Evolutionary conservation across 139 green algal genomes (phyloP).

Genomic region (Haematococcus lacustris): DNA sequence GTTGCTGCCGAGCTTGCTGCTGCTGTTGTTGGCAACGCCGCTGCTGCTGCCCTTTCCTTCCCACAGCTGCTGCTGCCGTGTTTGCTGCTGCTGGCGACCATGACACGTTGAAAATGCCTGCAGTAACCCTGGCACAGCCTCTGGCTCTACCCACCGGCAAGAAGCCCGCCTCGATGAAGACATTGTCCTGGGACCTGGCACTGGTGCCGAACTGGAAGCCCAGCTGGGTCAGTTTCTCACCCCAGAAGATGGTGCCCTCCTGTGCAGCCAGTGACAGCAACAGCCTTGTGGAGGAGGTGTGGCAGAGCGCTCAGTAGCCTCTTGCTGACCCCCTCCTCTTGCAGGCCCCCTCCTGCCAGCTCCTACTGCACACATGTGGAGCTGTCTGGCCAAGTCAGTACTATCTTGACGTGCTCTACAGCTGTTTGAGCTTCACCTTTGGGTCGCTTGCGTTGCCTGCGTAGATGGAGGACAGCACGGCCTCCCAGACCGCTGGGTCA

Average conservation of each 20-base stretch:
- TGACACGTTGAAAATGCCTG: not conserved
- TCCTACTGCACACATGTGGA: no score
- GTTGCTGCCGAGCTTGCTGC: not conserved
- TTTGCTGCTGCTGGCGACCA: not conserved
- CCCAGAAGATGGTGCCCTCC: not conserved
- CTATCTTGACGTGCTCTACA: no score
- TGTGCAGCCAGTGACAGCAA: not conserved
- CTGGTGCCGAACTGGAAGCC: conserved; percentile 5
- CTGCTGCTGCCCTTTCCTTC: not conserved
- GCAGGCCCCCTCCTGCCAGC: no score
- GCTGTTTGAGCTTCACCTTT: no score
- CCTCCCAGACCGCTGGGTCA: not conserved
- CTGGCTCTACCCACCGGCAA: not conserved
- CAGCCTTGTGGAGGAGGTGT: not conserved
- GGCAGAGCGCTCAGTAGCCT: no score
- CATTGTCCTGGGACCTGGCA: not conserved
- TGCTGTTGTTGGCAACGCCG: not conserved
- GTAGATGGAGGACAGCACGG: not conserved
- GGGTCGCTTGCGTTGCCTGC: not conserved
- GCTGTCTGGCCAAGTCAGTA: no score
- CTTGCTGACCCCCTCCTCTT: no score
- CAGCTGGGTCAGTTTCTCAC: not conserved
- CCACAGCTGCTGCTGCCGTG: not conserved
- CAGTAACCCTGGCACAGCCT: not conserved
- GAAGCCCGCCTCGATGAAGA: conserved; percentile 1